A percentile compares a stretch with the other conserved stretches of the same genome.
Evolutionary conservation across 192 early-diverging fungal species (phyloP).

Genomic region (Gamsiella multidivaricata): DNA sequence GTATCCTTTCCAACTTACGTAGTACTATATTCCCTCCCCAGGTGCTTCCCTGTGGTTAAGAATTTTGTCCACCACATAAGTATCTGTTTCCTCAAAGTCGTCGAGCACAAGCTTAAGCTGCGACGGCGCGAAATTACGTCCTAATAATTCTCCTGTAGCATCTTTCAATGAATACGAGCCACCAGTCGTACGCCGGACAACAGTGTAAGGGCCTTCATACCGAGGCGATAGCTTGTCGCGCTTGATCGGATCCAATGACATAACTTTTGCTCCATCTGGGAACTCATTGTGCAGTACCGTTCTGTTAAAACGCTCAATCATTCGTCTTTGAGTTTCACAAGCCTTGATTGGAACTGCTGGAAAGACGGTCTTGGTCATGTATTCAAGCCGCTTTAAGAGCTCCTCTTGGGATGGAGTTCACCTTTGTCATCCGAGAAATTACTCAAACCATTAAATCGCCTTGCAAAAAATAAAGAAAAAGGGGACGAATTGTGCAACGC

Average conservation of each 20-base stretch:
- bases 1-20: conserved; percentile 1
- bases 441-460: conserved; percentile 42
- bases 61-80: conserved; percentile 2
- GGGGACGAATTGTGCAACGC: conserved; percentile 35
- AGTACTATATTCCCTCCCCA: conserved; percentile 2
- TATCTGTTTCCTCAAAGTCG: conserved; percentile 9
- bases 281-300: conserved; percentile 16
- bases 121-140: not conserved
- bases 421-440: conserved; percentile 29
- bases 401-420: conserved; percentile 1
- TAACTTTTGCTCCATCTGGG: conserved; percentile 18
- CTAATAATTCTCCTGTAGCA: conserved; percentile 2
- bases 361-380: conserved; percentile 20
- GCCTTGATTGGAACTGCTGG: not conserved
- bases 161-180: conserved; percentile 6
- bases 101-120: conserved; percentile 9
- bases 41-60: not conserved
- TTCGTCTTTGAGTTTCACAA: not conserved
- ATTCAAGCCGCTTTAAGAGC: conserved; percentile 6
- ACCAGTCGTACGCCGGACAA: not conserved
- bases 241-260: conserved; percentile 7
- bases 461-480: conserved; percentile 56
- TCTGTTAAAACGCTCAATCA: conserved; percentile 13
- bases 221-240: conserved; percentile 2
- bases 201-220: conserved; percentile 17